phyloP scores from a whole-genome alignment of 2,329 filamentous ascomycete genomes.

The Metarhizium anisopliae region DNA sequence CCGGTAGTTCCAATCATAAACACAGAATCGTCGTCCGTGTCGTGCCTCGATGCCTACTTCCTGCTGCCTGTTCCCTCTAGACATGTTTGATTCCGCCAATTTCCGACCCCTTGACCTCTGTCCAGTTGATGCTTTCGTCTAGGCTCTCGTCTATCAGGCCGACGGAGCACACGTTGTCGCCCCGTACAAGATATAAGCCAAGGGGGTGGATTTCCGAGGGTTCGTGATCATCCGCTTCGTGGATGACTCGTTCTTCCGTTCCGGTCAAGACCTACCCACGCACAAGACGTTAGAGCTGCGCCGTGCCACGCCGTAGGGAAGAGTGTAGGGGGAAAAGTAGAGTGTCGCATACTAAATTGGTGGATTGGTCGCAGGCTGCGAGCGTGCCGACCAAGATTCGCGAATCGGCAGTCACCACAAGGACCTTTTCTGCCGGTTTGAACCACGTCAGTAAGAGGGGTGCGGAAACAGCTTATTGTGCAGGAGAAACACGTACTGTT shows the following conservation, averaged over 20 bases:
- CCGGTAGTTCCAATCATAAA: neutral
- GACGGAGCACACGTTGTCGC: conserved; percentile 87
- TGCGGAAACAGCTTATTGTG: neutral
- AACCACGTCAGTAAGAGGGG: neutral
- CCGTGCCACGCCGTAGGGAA: neutral
- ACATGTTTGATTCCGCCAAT: conserved; percentile 79
- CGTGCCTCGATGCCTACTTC: neutral
- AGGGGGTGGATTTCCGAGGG: conserved; percentile 72
- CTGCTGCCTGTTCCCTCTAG: conserved; percentile 23
- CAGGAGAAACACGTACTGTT: conserved; percentile 26
- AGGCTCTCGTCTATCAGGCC: conserved; percentile 84
- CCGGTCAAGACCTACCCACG: conserved; percentile 59
- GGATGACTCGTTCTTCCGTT: conserved; percentile 84
- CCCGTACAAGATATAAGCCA: conserved; percentile 84
- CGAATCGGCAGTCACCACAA: conserved; percentile 86
- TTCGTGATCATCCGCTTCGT: conserved; percentile 73
- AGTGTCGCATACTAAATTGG: conserved; percentile 58
- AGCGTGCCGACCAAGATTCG: conserved; percentile 78
- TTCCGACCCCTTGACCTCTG: conserved; percentile 73
- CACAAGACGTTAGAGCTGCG: neutral
- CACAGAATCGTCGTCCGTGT: neutral
- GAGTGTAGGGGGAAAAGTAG: neutral
- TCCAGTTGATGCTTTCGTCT: conserved; percentile 88
- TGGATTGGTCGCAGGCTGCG: conserved; percentile 79
- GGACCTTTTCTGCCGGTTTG: conserved; percentile 64